Percentiles rank a stretch among this genome's conserved stretches.
Conservation (phyloP, 1,284 basidiomycete genomes). For the Papiliotrema nemorosa region DNA sequence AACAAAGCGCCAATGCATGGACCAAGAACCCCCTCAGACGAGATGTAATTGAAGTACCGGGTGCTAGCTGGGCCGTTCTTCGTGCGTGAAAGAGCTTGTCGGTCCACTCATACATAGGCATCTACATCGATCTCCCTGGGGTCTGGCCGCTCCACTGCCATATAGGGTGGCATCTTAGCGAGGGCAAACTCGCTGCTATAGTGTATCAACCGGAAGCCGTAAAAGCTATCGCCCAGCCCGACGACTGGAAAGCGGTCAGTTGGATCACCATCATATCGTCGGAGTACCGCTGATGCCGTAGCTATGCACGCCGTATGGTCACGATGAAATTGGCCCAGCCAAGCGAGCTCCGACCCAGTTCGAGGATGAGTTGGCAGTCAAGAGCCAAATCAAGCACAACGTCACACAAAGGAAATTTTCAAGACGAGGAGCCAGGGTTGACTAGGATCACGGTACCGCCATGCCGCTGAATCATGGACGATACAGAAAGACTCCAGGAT, state of each 20-base stretch:
- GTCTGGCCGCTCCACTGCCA: conserved; percentile 28
- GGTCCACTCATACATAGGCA: neutral
- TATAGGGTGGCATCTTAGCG: conserved; percentile 23
- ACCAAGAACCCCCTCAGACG: conserved; percentile 44
- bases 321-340: neutral
- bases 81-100: conserved; percentile 8
- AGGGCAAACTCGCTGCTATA: conserved; percentile 20
- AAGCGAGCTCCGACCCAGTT: neutral
- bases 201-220: conserved; percentile 12
- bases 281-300: neutral
- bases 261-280: too few relatives aligned
- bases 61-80: conserved; percentile 27
- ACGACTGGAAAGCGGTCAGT: conserved; percentile 11
- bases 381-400: too few relatives aligned
- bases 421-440: too few relatives aligned
- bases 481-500: too few relatives aligned
- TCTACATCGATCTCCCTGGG: conserved; percentile 11
- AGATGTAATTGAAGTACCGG: conserved; percentile 43
- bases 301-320: neutral
- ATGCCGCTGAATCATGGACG: too few relatives aligned
- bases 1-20: conserved; percentile 21
- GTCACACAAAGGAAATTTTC: too few relatives aligned
- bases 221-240: conserved; percentile 4
- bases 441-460: too few relatives aligned
- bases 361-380: neutral